Conservation (phyloP, 2,329 filamentous ascomycete genomes). For the Leptographium radiaticola region DNA sequence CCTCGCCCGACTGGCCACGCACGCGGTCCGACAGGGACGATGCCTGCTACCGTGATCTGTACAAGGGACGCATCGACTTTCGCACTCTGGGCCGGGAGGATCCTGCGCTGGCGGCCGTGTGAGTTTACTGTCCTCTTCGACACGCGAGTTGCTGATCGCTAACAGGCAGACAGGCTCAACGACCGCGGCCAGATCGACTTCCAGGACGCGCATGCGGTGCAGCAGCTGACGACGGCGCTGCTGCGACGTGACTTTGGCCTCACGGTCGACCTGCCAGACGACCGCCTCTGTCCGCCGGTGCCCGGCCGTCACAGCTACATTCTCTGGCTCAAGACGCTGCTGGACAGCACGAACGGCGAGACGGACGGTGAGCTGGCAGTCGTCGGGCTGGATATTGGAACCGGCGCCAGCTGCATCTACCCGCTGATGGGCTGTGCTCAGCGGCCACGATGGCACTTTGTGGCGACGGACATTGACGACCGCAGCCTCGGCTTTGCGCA, state of each 20-base stretch:
- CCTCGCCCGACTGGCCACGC: neutral
- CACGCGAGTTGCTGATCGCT: neutral
- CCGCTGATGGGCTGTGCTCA: constrained; percentile 64
- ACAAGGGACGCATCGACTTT: constrained; percentile 28
- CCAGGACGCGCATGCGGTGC: constrained; percentile 59
- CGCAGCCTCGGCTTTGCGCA: constrained; percentile 53
- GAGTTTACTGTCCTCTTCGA: constrained; percentile 6
- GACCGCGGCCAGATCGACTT: constrained; percentile 56
- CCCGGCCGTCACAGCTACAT: constrained; percentile 75
- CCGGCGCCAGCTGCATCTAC: constrained; percentile 85
- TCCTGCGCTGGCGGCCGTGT: constrained; percentile 28
- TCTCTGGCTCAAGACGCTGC: constrained; percentile 69
- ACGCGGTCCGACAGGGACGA: constrained; percentile 5
- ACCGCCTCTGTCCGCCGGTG: constrained; percentile 80
- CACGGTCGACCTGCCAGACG: constrained; percentile 53
- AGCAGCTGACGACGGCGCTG: constrained; percentile 70
- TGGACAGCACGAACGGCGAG: constrained; percentile 36
- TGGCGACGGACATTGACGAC: constrained; percentile 67
- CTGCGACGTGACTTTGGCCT: constrained; percentile 65
- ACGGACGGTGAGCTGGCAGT: constrained; percentile 13
- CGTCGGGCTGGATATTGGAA: constrained; percentile 71
- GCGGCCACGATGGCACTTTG: constrained; percentile 55
- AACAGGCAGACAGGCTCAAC: constrained; percentile 21
- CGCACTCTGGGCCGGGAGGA: constrained; percentile 27
- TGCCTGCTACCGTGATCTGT: constrained; percentile 25